Conservation (phyloP, 139 green algal genomes). For the Tetratostichococcus sp. region DNA sequence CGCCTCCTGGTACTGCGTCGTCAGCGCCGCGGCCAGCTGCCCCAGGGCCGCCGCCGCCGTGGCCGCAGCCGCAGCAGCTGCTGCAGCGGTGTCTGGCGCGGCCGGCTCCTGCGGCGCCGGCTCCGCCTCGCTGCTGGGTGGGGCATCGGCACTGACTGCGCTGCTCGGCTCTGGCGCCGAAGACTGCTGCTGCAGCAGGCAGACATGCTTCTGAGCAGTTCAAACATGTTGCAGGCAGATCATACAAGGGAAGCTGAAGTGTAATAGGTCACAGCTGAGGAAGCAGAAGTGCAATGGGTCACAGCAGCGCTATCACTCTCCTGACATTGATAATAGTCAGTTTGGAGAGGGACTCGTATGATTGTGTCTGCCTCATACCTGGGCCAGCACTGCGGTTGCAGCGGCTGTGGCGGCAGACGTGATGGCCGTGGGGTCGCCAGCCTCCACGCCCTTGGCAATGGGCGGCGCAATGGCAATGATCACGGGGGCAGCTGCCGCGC, state of each 20-base stretch:
- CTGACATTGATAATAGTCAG: no score
- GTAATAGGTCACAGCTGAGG: no score
- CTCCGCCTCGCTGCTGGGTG: not conserved
- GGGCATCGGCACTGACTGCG: not conserved
- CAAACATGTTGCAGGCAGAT: no score
- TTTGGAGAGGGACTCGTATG: no score
- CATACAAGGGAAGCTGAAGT: no score
- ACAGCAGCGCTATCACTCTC: no score
- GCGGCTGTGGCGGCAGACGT: not conserved
- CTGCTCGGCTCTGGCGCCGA: not conserved
- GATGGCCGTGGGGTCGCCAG: not conserved
- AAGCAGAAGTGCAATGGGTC: no score
- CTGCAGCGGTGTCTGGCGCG: not conserved
- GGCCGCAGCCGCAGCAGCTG: slow-evolving; percentile 1
- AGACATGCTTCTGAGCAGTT: no score
- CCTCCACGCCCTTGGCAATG: not conserved
- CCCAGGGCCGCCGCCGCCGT: slow-evolving; percentile 3
- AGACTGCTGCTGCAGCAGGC: not conserved
- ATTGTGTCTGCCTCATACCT: no score
- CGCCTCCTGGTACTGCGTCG: not conserved
- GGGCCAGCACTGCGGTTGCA: not conserved
- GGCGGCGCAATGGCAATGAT: not conserved
- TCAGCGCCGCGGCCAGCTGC: slow-evolving; percentile 17
- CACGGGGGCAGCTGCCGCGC: not conserved
- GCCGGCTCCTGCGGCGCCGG: not conserved